Evolutionary conservation across 1,284 basidiomycete genomes (phyloP), one percentile per base, ranked within the genome.

Genomic region (Exobasidium cylindrosporum): DNA sequence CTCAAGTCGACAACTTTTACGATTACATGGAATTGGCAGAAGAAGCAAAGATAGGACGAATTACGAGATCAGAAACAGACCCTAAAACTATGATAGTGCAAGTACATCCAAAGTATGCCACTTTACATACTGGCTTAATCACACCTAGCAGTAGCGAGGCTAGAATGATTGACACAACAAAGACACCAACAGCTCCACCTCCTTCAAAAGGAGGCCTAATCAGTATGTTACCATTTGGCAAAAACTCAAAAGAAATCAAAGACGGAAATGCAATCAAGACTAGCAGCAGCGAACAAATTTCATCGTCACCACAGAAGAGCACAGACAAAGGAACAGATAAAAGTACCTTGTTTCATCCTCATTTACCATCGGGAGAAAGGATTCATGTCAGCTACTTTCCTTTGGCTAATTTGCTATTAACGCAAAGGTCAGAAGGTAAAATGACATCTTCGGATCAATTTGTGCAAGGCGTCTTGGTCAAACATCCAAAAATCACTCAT

Each of bases 21-120:
- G 65, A 74, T n/a, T 74, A 72, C 61, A 64, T 74, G 11, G 64
- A 65, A n/a, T 60, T 62, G 10, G 72, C 72, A 13, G 68, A 72
- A 31, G 54, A 58, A 24, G 65, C 63, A 3, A 67, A 67, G 10
- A 59, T 74, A 17, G 72, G 70, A 14, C 57, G 72, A 7, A 43
- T 63, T 29, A 62, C 62, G 45, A n/a, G 50, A 5, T 62, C 67
- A 1, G 63, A 65, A 10, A 57, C 61, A 2, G 69, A 29, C 21
- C 53, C 53, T 6, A 50, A 24, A 14, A 14, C 23, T 7, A 24
- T 26, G 47, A 31, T 44, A 4, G 31, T 55, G 31, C 24, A 55
- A 14, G 29, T 55, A 11, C 28, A 55, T 55, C 53, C 53, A 3
- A 55, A 43, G 14, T 55, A 5, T n/a, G 53, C 53, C 3, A 44